Conservation (phyloP, 148 eudicot species). For the Fagopyrum esculentum region DNA sequence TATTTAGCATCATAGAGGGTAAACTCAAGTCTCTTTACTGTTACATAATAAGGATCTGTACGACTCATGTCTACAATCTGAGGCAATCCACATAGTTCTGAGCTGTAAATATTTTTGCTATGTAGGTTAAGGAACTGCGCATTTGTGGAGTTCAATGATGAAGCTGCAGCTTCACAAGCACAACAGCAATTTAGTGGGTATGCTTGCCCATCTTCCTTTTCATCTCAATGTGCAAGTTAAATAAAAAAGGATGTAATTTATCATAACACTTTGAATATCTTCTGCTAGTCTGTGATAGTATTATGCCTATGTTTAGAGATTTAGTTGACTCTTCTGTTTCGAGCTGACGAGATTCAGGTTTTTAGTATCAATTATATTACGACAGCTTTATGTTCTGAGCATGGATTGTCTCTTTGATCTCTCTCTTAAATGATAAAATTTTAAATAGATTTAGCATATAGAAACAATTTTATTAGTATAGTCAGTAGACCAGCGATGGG, state of each 20-base stretch:
- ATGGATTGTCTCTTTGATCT: conserved; percentile 1
- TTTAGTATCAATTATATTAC: background rate
- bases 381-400: background rate
- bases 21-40: background rate
- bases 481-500: background rate
- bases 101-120: conserved; percentile 1
- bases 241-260: background rate
- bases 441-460: background rate
- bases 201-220: conserved; percentile 1
- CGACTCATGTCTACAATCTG: background rate
- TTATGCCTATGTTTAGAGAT: no score
- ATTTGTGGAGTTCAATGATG: conserved; percentile 77
- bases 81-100: background rate
- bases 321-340: background rate
- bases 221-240: conserved; percentile 7
- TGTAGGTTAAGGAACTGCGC: conserved; percentile 76
- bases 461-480: background rate
- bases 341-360: background rate
- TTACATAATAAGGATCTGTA: background rate
- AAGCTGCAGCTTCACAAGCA: conserved; percentile 67
- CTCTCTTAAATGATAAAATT: background rate
- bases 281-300: background rate
- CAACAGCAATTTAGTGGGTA: conserved; percentile 82
- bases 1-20: background rate
- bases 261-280: background rate